Evolutionary conservation across 2,329 filamentous ascomycete species (phyloP).

Genomic region (Myriosclerotinia scirpicola): DNA sequence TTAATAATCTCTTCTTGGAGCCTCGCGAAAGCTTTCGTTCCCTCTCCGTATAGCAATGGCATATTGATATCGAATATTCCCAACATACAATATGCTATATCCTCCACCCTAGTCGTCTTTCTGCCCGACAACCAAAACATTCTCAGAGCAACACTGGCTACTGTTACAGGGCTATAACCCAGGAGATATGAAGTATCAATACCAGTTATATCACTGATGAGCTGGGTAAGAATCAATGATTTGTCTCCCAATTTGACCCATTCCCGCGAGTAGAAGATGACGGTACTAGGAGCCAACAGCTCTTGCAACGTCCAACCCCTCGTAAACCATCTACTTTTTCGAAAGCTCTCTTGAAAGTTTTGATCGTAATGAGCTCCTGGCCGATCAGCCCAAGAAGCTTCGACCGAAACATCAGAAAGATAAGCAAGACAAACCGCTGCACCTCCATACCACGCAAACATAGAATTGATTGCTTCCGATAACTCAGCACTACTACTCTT

Average conservation of each 20-base stretch:
- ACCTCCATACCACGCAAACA: conserved; percentile 27
- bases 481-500: conserved; percentile 27
- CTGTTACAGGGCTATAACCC: neutral
- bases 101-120: conserved; percentile 35
- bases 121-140: conserved; percentile 26
- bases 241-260: neutral
- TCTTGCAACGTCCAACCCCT: conserved; percentile 12
- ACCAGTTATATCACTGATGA: neutral
- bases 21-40: conserved; percentile 40
- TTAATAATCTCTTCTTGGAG: conserved; percentile 42
- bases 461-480: conserved; percentile 27
- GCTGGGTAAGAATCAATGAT: neutral
- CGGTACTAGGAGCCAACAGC: conserved; percentile 1
- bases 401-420: conserved; percentile 19
- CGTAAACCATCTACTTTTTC: neutral
- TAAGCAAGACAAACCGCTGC: conserved; percentile 26
- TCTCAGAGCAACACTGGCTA: neutral
- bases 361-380: neutral
- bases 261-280: neutral
- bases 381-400: no score
- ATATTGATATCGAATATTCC: conserved; percentile 43
- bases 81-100: conserved; percentile 43
- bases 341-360: neutral
- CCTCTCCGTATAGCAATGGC: conserved; percentile 43
- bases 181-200: neutral